These are phyloP conservation scores for Paraconiothyrium brasiliense DNA, from an alignment of 2,329 filamentous ascomycete species.

Conservation along the genomic window DNA sequence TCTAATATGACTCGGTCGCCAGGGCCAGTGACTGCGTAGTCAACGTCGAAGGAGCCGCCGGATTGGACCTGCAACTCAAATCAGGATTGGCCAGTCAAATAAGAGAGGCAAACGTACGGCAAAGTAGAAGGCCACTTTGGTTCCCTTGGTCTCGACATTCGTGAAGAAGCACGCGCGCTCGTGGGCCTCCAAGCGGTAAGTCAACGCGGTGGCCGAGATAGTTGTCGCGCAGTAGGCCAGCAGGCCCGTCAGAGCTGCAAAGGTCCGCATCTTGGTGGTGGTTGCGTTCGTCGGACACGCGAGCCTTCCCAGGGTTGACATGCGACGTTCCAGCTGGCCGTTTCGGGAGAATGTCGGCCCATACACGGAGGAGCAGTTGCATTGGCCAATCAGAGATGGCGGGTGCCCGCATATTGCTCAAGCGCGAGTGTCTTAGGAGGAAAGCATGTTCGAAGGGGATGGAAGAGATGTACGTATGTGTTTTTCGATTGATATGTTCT, in stretches of 20 bases:
- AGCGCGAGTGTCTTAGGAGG: neutral
- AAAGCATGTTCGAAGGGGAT: neutral
- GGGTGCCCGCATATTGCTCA: neutral
- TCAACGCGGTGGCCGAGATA: slow-evolving; percentile 87
- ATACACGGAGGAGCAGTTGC: slow-evolving; percentile 22
- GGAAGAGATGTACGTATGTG: neutral
- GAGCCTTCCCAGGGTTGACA: neutral
- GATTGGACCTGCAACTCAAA: slow-evolving; percentile 82
- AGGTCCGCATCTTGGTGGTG: slow-evolving; percentile 45
- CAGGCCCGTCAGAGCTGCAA: slow-evolving; percentile 57
- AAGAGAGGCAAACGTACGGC: slow-evolving; percentile 69
- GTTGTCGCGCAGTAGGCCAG: slow-evolving; percentile 75
- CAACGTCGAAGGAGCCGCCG: slow-evolving; percentile 95
- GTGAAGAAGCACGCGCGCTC: slow-evolving; percentile 97
- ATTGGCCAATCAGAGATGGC: slow-evolving; percentile 27
- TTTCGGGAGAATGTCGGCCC: slow-evolving; percentile 33
- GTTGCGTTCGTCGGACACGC: slow-evolving; percentile 9
- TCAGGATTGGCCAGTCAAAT: neutral
- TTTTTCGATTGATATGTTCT: slow-evolving; percentile 1
- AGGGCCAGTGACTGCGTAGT: slow-evolving; percentile 88
- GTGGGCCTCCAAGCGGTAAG: slow-evolving; percentile 88
- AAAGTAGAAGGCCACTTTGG: slow-evolving; percentile 98
- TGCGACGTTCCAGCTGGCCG: slow-evolving; percentile 37
- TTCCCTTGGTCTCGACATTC: slow-evolving; percentile 76
- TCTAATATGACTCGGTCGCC: slow-evolving; percentile 82